These are phyloP conservation scores for Rheum nobile DNA, from an alignment of 148 eudicot species.

Conservation along the genomic window DNA sequence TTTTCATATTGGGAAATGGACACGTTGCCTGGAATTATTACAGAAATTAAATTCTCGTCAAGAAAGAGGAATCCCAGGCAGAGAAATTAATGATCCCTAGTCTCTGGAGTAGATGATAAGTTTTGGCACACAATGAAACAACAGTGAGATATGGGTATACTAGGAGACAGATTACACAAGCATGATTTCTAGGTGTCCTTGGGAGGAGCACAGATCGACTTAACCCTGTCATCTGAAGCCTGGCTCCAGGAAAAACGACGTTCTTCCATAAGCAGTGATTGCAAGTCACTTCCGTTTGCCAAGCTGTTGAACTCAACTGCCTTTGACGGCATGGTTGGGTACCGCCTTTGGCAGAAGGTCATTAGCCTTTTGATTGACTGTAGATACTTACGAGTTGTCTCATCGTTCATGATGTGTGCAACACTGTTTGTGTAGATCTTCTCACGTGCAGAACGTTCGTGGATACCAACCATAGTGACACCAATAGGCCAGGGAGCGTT, in stretches of 20 bases:
- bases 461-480: slow-evolving; percentile 99
- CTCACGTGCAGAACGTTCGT: slow-evolving; percentile 98
- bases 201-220: slow-evolving; percentile 57
- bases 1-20: not conserved
- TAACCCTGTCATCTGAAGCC: slow-evolving; percentile 53
- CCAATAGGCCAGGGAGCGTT: slow-evolving; percentile 99
- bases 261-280: slow-evolving; percentile 62
- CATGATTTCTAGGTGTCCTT: slow-evolving; percentile 23
- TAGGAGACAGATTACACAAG: not conserved
- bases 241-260: slow-evolving; percentile 23
- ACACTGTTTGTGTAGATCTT: slow-evolving; percentile 95
- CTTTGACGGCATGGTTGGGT: slow-evolving; percentile 88
- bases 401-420: slow-evolving; percentile 96
- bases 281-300: slow-evolving; percentile 95
- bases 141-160: not conserved
- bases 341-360: slow-evolving; percentile 86
- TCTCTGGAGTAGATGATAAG: not conserved
- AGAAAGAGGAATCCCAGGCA: not conserved
- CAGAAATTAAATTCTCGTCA: not conserved
- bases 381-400: slow-evolving; percentile 90
- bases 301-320: slow-evolving; percentile 94
- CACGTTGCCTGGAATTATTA: not conserved
- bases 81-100: not conserved
- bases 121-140: not conserved
- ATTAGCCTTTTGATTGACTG: slow-evolving; percentile 87